phyloP scores from a whole-genome alignment of 2,329 filamentous ascomycete species.

The Teratosphaeriaceae sp. region DNA sequence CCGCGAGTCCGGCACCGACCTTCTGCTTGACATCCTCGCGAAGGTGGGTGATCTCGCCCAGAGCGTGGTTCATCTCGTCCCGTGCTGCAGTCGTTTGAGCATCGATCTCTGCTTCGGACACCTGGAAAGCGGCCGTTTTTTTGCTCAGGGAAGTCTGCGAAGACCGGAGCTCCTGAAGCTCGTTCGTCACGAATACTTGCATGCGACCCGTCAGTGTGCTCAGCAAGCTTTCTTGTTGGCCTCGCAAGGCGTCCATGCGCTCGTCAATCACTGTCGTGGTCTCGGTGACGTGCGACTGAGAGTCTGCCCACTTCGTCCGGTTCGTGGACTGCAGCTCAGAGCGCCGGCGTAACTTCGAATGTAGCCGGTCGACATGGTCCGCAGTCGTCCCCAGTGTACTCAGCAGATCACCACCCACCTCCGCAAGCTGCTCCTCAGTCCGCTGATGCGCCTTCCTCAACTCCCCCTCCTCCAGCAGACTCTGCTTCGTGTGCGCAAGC shows the following conservation, averaged over 20 bases:
- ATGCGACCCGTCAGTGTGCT: constrained; percentile 63
- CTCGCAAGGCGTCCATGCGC: constrained; percentile 65
- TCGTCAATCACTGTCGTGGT: constrained; percentile 72
- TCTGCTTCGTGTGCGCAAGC: constrained; percentile 67
- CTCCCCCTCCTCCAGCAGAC: constrained; percentile 70
- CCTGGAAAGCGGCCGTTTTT: constrained; percentile 60
- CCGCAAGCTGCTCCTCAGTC: constrained; percentile 73
- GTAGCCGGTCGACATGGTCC: constrained; percentile 70
- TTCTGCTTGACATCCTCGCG: constrained; percentile 81
- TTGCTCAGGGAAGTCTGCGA: constrained; percentile 66
- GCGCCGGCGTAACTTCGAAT: constrained; percentile 79
- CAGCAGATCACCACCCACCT: constrained; percentile 69
- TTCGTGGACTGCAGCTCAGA: constrained; percentile 79
- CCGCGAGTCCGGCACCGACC: constrained; percentile 76
- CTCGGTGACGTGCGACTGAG: constrained; percentile 67
- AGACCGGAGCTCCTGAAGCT: constrained; percentile 62
- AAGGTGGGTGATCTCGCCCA: constrained; percentile 87
- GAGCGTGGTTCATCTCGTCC: constrained; percentile 80
- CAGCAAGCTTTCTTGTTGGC: constrained; percentile 66
- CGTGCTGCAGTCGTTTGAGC: constrained; percentile 63
- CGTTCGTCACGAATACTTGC: constrained; percentile 66
- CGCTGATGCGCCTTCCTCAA: constrained; percentile 77
- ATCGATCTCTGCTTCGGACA: constrained; percentile 61
- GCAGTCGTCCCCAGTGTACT: constrained; percentile 72
- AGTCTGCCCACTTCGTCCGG: constrained; percentile 68